These are phyloP conservation scores for Arxiozyma bovina DNA, from an alignment of 1,139 yeast species.

Conservation along the genomic window DNA sequence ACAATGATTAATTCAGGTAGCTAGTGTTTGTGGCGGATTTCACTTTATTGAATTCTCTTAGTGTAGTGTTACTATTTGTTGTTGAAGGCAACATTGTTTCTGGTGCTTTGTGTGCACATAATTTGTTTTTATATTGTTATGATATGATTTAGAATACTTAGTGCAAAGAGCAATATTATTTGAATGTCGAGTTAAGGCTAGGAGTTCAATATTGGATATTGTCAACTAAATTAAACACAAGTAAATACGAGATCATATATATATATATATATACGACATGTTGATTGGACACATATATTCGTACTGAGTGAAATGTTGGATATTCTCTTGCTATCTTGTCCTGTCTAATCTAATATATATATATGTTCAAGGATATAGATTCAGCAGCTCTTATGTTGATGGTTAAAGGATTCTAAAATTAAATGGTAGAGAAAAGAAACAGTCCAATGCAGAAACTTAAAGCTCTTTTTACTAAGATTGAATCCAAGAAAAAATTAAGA, in stretches of 20 bases:
- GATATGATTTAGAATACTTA: no score
- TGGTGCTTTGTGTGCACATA: background rate
- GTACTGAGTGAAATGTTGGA: background rate
- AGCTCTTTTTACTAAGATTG: slow-evolving; percentile 2
- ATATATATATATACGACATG: background rate
- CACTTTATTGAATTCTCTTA: no score
- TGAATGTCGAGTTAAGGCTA: background rate
- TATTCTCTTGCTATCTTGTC: background rate
- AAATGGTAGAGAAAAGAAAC: background rate
- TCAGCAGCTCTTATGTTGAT: background rate
- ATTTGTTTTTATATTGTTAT: no score
- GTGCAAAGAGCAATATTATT: background rate
- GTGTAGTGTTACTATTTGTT: no score
- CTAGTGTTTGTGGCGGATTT: no score
- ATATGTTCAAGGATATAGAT: background rate
- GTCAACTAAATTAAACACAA: background rate
- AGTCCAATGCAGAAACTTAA: background rate
- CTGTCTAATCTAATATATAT: background rate
- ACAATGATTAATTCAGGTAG: no score
- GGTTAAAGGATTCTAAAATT: background rate
- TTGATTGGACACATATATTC: no score
- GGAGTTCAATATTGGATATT: background rate
- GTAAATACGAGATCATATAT: background rate
- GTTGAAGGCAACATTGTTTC: background rate
- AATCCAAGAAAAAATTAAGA: background rate